phyloP scores from a whole-genome alignment of 2,329 filamentous ascomycete genomes.

The Ascochyta clinopodiicola region DNA sequence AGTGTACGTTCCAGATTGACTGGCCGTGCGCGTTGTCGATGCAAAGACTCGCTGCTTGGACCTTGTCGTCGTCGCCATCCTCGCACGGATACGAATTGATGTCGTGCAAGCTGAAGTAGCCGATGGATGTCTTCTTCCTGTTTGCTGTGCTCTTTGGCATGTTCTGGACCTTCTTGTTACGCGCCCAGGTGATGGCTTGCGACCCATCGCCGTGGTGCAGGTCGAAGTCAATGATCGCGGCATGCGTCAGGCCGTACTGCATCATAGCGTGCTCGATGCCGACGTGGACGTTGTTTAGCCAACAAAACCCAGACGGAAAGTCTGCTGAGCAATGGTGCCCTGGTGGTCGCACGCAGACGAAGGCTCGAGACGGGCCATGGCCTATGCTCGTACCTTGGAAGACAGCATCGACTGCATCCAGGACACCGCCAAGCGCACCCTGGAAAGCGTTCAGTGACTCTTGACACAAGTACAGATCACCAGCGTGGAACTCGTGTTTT shows the following conservation, averaged over 20 bases:
- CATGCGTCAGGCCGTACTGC: conserved; percentile 86
- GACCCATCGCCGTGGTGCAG: conserved; percentile 68
- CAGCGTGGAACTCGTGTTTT: conserved; percentile 76
- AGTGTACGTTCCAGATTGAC: conserved; percentile 93
- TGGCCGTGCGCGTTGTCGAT: conserved; percentile 94
- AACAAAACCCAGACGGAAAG: conserved; percentile 94
- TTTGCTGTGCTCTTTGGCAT: conserved; percentile 73
- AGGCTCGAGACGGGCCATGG: conserved; percentile 74
- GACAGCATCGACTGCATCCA: conserved; percentile 88
- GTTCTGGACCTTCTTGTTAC: conserved; percentile 73
- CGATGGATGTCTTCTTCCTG: conserved; percentile 86
- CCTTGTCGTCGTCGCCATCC: conserved; percentile 88
- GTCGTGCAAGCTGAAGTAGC: conserved; percentile 96
- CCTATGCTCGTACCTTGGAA: conserved; percentile 62
- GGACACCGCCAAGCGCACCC: conserved; percentile 88
- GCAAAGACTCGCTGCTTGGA: conserved; percentile 91
- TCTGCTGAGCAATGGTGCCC: conserved; percentile 94
- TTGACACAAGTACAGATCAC: conserved; percentile 87
- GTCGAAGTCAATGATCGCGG: conserved; percentile 67
- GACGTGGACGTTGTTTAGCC: conserved; percentile 98
- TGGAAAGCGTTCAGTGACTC: conserved; percentile 89
- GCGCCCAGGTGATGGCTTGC: conserved; percentile 89
- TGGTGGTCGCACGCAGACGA: conserved; percentile 90
- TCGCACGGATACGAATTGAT: conserved; percentile 99
- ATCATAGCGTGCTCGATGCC: conserved; percentile 91